Percentiles rank a stretch among this genome's conserved stretches.
Conservation (phyloP, 2,329 filamentous ascomycete genomes). For the Botrytis tulipae region DNA sequence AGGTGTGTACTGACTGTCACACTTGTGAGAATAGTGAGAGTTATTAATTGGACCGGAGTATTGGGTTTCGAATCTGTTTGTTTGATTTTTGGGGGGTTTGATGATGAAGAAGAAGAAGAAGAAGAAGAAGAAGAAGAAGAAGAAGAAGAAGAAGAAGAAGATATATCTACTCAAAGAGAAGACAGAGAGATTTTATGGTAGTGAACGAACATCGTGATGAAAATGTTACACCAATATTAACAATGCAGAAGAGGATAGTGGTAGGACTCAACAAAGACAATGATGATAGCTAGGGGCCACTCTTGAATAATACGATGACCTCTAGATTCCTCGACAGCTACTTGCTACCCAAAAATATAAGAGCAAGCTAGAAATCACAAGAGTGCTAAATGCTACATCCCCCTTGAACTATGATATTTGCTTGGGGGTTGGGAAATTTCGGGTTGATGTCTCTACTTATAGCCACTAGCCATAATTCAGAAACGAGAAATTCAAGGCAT, state of each 20-base stretch:
- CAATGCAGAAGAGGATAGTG: background rate
- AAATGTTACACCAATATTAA: no score
- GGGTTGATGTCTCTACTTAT: background rate
- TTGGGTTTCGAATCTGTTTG: background rate
- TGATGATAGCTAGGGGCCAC: background rate
- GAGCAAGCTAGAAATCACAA: background rate
- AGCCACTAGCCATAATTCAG: background rate
- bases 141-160: no score
- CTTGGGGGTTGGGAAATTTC: background rate
- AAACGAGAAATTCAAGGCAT: background rate
- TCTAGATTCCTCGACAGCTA: background rate
- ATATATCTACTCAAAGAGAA: no score
- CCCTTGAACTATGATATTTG: background rate
- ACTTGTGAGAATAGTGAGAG: background rate
- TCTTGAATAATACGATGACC: background rate
- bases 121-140: background rate
- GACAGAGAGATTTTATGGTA: no score
- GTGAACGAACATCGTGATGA: no score
- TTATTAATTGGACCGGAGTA: fast-evolving
- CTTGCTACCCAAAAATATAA: background rate
- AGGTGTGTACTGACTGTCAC: background rate
- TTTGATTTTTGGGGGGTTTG: background rate
- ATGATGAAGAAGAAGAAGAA: no score
- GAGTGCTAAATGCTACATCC: background rate
- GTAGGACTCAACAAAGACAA: background rate